Evolutionary conservation across 2,329 filamentous ascomycete species (phyloP).

Genomic region (Cladosporium sp.): DNA sequence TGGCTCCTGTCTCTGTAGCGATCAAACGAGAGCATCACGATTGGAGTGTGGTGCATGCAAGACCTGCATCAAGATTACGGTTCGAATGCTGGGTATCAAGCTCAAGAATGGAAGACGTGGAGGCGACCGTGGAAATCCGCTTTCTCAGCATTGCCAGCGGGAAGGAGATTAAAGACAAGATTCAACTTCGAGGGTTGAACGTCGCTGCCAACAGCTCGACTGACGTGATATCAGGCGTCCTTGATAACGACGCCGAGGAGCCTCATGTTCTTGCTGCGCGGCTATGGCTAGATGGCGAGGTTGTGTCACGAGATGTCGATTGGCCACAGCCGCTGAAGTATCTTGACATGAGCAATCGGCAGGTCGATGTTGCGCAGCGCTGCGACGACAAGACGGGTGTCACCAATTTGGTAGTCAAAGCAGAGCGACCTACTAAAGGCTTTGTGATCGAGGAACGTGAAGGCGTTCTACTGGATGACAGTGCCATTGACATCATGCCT

Average conservation of each 20-base stretch:
- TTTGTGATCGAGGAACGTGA: constrained; percentile 57
- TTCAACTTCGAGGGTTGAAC: constrained; percentile 44
- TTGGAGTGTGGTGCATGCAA: constrained; percentile 56
- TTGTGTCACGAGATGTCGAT: constrained; percentile 53
- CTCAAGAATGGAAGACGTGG: constrained; percentile 41
- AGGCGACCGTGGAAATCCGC: constrained; percentile 47
- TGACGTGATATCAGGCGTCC: constrained; percentile 46
- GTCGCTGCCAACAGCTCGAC: constrained; percentile 54
- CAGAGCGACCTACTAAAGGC: constrained; percentile 53
- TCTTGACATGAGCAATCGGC: constrained; percentile 49
- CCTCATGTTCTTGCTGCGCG: constrained; percentile 51
- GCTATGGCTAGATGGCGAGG: constrained; percentile 47
- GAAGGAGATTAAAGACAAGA: constrained; percentile 47
- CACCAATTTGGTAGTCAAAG: constrained; percentile 33
- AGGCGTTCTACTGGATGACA: constrained; percentile 51
- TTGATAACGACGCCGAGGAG: constrained; percentile 50
- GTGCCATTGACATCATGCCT: constrained; percentile 54
- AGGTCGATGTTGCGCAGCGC: constrained; percentile 40
- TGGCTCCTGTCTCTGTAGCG: constrained; percentile 67
- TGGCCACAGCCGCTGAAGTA: constrained; percentile 61
- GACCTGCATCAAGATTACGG: constrained; percentile 49
- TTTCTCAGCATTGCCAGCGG: constrained; percentile 54
- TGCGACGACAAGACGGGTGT: constrained; percentile 31
- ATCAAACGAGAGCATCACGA: constrained; percentile 60
- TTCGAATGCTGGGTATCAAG: constrained; percentile 57